phyloP scores from a whole-genome alignment of 176 grass and related monocot species.

The Bromus sterilis region DNA sequence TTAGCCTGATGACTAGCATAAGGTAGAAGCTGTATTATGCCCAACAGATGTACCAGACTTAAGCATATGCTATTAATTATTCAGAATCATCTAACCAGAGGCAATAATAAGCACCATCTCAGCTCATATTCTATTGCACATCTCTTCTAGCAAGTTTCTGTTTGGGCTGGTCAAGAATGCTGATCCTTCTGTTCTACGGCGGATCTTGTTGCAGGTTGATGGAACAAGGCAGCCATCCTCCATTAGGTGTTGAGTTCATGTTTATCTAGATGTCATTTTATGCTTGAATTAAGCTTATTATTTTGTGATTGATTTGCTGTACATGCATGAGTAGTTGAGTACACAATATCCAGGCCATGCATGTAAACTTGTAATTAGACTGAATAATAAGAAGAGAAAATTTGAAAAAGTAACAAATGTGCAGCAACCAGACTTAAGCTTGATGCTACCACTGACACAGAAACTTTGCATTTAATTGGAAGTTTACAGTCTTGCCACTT shows the following conservation, averaged over 20 bases:
- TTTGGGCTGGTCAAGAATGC: neutral
- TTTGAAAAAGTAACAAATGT: neutral
- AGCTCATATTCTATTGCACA: neutral
- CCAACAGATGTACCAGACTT: neutral
- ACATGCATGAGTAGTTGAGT: neutral
- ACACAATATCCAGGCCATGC: neutral
- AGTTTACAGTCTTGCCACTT: neutral
- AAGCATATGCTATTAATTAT: neutral
- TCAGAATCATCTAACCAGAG: neutral
- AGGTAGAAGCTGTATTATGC: neutral
- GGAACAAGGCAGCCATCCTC: conserved; percentile 10
- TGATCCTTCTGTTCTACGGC: neutral
- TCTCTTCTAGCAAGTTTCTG: neutral
- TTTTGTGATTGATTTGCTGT: neutral
- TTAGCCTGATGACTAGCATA: neutral
- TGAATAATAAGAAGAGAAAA: neutral
- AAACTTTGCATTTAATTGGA: neutral
- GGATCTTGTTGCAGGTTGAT: conserved; percentile 4
- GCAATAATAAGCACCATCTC: neutral
- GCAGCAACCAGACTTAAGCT: neutral
- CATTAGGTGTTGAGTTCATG: conserved; percentile 11
- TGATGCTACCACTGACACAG: neutral
- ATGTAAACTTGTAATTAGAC: neutral
- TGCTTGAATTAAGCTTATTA: neutral
- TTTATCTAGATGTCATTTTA: neutral